Conservation (phyloP, 768 basidiomycete species). For the Boletus bicolor region DNA sequence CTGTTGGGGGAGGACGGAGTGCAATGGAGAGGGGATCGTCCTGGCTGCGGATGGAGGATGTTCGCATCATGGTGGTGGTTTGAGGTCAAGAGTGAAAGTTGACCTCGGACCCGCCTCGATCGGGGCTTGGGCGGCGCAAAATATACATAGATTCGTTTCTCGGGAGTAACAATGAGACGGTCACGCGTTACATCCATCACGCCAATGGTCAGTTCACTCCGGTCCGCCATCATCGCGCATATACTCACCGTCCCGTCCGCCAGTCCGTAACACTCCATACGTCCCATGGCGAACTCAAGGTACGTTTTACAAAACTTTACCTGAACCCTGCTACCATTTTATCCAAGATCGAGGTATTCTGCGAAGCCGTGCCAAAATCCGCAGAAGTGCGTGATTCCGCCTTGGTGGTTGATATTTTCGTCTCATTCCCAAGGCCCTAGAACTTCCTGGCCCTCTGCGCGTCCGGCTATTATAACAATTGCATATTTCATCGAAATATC, state of each 20-base stretch:
- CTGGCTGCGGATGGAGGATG: conserved; percentile 69
- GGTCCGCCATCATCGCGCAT: conserved; percentile 25
- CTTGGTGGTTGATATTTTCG: neutral
- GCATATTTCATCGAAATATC: conserved; percentile 92
- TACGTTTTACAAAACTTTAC: conserved; percentile 28
- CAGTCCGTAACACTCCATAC: conserved; percentile 96
- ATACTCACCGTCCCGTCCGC: conserved; percentile 6
- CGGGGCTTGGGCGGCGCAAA: too few species aligned
- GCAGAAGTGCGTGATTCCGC: conserved; percentile 66
- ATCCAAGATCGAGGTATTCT: conserved; percentile 88
- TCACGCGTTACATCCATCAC: conserved; percentile 30
- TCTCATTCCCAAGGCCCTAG: conserved; percentile 37
- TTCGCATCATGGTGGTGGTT: conserved; percentile 52
- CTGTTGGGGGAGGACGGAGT: conserved; percentile 59
- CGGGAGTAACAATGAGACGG: neutral
- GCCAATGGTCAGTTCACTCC: conserved; percentile 28
- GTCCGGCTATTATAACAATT: conserved; percentile 79
- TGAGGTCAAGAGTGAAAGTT: conserved; percentile 24
- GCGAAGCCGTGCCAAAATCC: conserved; percentile 92
- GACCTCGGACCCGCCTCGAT: too few species aligned
- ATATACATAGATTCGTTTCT: too few species aligned
- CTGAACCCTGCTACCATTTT: neutral
- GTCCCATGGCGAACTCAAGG: conserved; percentile 93
- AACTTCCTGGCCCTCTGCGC: conserved; percentile 96
- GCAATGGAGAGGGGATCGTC: conserved; percentile 74